Evolutionary conservation across 371 early-diverging fungal species (phyloP), one percentile per base, ranked within the genome.

Genomic region (Mortierella sp.): DNA sequence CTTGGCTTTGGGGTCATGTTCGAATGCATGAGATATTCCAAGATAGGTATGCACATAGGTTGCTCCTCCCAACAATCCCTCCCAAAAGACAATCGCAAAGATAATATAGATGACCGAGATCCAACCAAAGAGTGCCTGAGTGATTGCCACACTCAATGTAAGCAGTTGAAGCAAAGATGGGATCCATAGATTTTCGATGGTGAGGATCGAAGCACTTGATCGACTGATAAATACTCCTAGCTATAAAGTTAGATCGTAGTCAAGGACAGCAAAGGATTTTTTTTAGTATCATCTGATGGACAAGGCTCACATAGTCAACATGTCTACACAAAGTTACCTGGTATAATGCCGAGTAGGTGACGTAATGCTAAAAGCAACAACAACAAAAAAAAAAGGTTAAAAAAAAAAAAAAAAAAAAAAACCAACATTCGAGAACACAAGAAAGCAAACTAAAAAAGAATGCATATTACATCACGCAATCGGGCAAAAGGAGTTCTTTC

Each of bases 31-130:
- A 2, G 64, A 68, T 28, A 62, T 85, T 3, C 76, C 70, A 28
- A 68, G 62, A 60, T 83, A 86, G 1, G 84, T 75, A 53, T 86
- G 85, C 23, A 83, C 86, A 64, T 86, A 86, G 30, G 83, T 74
- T 1, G 85, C 72, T 9, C 86, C 86, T 6, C 86, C 86, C 44
- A 86, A 62, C 5, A 86, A 74, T 6, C 86, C 86, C 55, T 85
- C 86, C 72, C 76, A 74, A 14, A 85, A 60, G 52, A 85, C 75
- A 26, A 86, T 30, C 0, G 63, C 45, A 57, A 82, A 84, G 4
- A 84, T 69, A 1, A 80, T 2, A 62, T 76, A 84, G 16, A 84
- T 71, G 19, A 53, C 66, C 0, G 80, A 76, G 23, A 82, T 45
- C 43, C 55, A 73, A 1, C 55, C 60, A 7, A 64, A 29, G 51